phyloP scores from a whole-genome alignment of 2,329 filamentous ascomycete genomes.

The Drechslera avenae region DNA sequence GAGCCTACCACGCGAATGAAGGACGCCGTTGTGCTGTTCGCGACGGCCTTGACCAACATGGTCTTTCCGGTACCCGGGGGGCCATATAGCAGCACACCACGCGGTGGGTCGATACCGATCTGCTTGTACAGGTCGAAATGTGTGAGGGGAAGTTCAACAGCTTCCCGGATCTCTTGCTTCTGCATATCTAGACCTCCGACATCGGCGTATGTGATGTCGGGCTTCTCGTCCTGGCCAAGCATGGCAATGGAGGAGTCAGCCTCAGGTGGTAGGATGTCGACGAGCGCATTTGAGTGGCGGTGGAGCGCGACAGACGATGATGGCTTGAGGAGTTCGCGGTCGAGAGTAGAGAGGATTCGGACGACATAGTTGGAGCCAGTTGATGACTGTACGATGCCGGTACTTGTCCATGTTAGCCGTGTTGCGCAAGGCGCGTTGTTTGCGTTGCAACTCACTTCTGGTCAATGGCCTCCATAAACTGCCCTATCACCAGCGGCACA shows the following conservation, averaged over 20 bases:
- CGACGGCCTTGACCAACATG: constrained; percentile 97
- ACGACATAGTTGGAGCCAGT: constrained; percentile 99
- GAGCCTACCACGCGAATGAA: constrained; percentile 98
- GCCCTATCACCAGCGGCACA: constrained; percentile 94
- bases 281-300: constrained; percentile 96
- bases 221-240: constrained; percentile 95
- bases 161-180: constrained; percentile 98
- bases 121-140: constrained; percentile 99
- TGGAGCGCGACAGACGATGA: constrained; percentile 97
- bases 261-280: constrained; percentile 98
- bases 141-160: constrained; percentile 92
- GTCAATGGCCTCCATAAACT: constrained; percentile 99
- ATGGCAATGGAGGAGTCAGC: constrained; percentile 98
- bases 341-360: constrained; percentile 95
- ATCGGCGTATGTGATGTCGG: constrained; percentile 96
- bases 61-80: constrained; percentile 96
- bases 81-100: constrained; percentile 93
- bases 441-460: constrained; percentile 73
- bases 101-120: constrained; percentile 97
- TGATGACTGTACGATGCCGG: constrained; percentile 96
- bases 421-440: constrained; percentile 1
- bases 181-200: constrained; percentile 99
- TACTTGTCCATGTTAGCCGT: constrained; percentile 64
- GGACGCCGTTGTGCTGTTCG: constrained; percentile 95
- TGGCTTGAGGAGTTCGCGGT: constrained; percentile 96